These are phyloP conservation scores for Helotiales sp. DNA, from an alignment of 2,329 filamentous ascomycete species.

Conservation along the genomic window DNA sequence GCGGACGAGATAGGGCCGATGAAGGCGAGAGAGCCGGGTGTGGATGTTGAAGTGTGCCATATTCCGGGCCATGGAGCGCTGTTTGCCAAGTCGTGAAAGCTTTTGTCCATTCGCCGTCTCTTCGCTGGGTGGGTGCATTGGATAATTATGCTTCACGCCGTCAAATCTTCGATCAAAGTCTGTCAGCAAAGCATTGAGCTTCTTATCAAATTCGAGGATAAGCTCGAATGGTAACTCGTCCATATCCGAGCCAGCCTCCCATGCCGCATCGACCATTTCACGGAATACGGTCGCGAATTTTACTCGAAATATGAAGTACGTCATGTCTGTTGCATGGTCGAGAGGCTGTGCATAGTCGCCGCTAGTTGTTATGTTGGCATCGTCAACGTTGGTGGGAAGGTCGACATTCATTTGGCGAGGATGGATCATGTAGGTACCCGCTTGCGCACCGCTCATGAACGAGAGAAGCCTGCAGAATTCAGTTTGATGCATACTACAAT, in stretches of 20 bases:
- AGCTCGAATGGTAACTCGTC: slow-evolving; percentile 32
- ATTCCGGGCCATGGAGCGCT: slow-evolving; percentile 32
- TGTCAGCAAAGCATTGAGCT: slow-evolving; percentile 34
- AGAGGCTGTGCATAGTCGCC: slow-evolving; percentile 14
- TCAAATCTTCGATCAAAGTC: slow-evolving; percentile 17
- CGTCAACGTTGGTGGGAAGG: slow-evolving; percentile 39
- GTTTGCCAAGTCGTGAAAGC: neutral
- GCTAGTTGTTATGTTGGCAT: slow-evolving; percentile 34
- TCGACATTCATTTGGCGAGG: slow-evolving; percentile 40
- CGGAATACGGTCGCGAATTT: slow-evolving; percentile 39
- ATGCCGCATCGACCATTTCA: slow-evolving; percentile 37
- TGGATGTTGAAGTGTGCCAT: slow-evolving; percentile 38
- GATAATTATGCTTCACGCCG: neutral
- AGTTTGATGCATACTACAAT: slow-evolving; percentile 7
- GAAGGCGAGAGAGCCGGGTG: slow-evolving; percentile 39
- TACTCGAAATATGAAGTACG: slow-evolving; percentile 39
- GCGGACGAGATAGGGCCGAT: slow-evolving; percentile 39
- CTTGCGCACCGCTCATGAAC: slow-evolving; percentile 36
- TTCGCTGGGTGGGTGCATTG: neutral
- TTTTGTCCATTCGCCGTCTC: slow-evolving; percentile 3
- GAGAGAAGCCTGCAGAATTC: slow-evolving; percentile 33
- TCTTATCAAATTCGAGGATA: slow-evolving; percentile 37
- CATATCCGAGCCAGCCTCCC: slow-evolving; percentile 26
- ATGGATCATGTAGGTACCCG: slow-evolving; percentile 40
- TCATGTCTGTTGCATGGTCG: slow-evolving; percentile 36